A percentile compares a stretch with the other conserved stretches of the same genome.
These are phyloP conservation scores for Talaromyces sp. DNA, from an alignment of 2,329 filamentous ascomycete genomes.

Conservation along the genomic window DNA sequence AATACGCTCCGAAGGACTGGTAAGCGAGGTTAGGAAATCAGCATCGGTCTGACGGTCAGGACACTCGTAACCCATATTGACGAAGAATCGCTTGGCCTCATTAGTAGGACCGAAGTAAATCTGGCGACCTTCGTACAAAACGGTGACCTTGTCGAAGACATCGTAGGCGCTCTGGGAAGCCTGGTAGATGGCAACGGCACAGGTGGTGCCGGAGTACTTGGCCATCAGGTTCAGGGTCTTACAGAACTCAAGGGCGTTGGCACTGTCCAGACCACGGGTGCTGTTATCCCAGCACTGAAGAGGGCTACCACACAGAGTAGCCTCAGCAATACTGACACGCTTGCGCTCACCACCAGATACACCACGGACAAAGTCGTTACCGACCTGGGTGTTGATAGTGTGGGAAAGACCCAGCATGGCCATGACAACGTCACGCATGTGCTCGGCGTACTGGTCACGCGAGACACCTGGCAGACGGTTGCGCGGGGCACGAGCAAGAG, in stretches of 20 bases:
- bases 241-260: slow-evolving; percentile 61
- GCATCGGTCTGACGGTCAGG: slow-evolving; percentile 69
- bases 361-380: slow-evolving; percentile 60
- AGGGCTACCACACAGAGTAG: slow-evolving; percentile 49
- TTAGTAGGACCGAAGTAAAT: slow-evolving; percentile 72
- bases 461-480: slow-evolving; percentile 43
- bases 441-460: slow-evolving; percentile 48
- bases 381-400: slow-evolving; percentile 52
- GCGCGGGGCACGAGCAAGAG: slow-evolving; percentile 61
- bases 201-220: slow-evolving; percentile 53
- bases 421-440: slow-evolving; percentile 56
- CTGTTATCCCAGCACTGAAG: slow-evolving; percentile 52
- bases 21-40: slow-evolving; percentile 72
- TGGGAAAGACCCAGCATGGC: slow-evolving; percentile 58
- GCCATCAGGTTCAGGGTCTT: slow-evolving; percentile 54
- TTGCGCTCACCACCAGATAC: slow-evolving; percentile 64
- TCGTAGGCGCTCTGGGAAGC: slow-evolving; percentile 54
- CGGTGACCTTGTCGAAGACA: slow-evolving; percentile 71
- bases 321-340: slow-evolving; percentile 62
- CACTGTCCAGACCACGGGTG: slow-evolving; percentile 54
- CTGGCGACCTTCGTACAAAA: slow-evolving; percentile 74
- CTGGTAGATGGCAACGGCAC: slow-evolving; percentile 61
- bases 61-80: slow-evolving; percentile 70
- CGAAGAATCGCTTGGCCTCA: slow-evolving; percentile 67
- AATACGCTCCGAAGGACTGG: slow-evolving; percentile 64